These are phyloP conservation scores for Glycine latifolia DNA, from an alignment of 306 rosid species.

Conservation along the genomic window DNA sequence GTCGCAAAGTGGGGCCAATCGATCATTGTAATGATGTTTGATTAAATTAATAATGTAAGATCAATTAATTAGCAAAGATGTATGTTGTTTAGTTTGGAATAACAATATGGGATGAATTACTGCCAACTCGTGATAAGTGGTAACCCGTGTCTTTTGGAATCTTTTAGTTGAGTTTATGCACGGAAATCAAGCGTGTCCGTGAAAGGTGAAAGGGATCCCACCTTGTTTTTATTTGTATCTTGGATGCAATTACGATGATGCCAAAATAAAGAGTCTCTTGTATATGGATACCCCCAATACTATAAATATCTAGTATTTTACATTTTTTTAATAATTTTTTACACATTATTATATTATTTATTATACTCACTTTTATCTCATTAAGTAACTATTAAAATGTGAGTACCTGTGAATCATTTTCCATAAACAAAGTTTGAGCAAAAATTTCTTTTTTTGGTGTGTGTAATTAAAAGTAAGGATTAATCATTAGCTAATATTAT, in stretches of 20 bases:
- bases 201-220: neutral
- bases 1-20: constrained; percentile 11
- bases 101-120: neutral
- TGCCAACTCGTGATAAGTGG: neutral
- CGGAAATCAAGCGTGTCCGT: neutral
- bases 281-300: no score
- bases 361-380: no score
- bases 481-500: neutral
- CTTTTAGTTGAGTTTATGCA: neutral
- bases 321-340: no score
- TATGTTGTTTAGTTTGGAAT: neutral
- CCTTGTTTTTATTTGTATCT: neutral
- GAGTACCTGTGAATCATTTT: no score
- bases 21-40: constrained; percentile 26
- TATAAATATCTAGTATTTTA: no score
- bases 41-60: neutral
- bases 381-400: no score
- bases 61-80: neutral
- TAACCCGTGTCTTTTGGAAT: neutral
- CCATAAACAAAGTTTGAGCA: neutral
- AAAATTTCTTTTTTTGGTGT: neutral
- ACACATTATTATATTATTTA: no score
- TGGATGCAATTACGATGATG: neutral
- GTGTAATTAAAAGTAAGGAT: neutral
- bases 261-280: no score